Evolutionary conservation across 495 filamentous ascomycete genomes (phyloP), one percentile per base, ranked within the genome.

Genomic region (Trichoderma erinaceum): DNA sequence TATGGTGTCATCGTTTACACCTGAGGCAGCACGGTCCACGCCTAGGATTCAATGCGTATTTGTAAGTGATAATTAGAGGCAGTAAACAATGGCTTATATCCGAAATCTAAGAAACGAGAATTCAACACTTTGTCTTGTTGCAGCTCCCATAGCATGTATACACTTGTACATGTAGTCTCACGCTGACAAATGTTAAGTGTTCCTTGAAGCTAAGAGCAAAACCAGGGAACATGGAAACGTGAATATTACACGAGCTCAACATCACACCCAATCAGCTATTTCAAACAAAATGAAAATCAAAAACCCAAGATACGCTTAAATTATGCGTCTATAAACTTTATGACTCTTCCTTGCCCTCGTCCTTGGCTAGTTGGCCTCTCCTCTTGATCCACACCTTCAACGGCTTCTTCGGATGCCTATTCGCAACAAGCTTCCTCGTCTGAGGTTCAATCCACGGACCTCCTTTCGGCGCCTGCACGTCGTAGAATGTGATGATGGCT

Each of bases 401-500:
- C 41, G 41, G 27, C 43, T 50, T 66, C n/a, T 41, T 48, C 21
- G 65, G 65, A 32, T 66, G 65, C 23, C 29, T 23, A n/a, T 32
- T 32, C 27, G 43, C 65, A 21, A 46, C 65, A 25, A 46, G 41
- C 32, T 66, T 66, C 41, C 16, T 48, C 10, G 65, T 66, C 27
- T 32, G 35, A 23, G 65, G 65, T 2, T 50, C n/a, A 12, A 2
- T 13, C 65, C 65, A 66, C 32, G 41, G 7, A 2, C 44, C 41
- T 13, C 65, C 65, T 25, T 52, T 38, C 4, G 65, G 65, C 13
- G 41, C 18, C 65, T 46, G 65, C 41, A 66, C 52, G n/a, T 66
- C 65, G 27, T 66, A 66, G 21, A 66, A 46, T 8, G 65, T 48
- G 41, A 66, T n/a, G 16, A 66, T 66, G 43, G 65, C 43, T 7